Conservation (phyloP, 805 yeast species). For the Candida krabiensis region DNA sequence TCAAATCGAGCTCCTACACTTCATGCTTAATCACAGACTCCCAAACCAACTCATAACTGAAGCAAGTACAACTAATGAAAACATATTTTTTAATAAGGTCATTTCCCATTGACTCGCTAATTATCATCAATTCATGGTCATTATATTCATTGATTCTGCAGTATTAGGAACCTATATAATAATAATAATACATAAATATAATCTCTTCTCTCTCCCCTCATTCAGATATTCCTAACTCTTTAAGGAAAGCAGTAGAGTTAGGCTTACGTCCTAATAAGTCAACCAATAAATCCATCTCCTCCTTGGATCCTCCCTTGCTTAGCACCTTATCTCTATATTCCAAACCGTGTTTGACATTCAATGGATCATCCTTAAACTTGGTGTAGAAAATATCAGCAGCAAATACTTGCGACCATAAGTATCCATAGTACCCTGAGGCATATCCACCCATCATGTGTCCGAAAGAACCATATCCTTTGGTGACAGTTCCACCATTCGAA, state of each 20-base stretch:
- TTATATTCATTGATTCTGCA: no score
- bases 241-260: slow-evolving; percentile 66
- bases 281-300: slow-evolving; percentile 60
- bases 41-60: no score
- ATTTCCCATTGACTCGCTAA: no score
- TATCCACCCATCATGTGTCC: slow-evolving; percentile 85
- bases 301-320: slow-evolving; percentile 71
- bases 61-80: no score
- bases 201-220: no score
- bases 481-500: slow-evolving; percentile 50
- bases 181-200: no score
- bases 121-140: no score
- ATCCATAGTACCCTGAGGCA: slow-evolving; percentile 85
- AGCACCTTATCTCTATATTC: slow-evolving; percentile 69
- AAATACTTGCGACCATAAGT: slow-evolving; percentile 81
- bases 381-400: slow-evolving; percentile 81
- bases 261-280: slow-evolving; percentile 79
- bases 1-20: no score
- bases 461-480: slow-evolving; percentile 74
- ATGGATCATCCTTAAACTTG: slow-evolving; percentile 65
- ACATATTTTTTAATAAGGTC: no score
- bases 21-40: no score
- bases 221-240: slow-evolving; percentile 54
- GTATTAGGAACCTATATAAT: no score
- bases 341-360: slow-evolving; percentile 59